Base-by-base conservation (phyloP, 2,329 filamentous ascomycete genomes). In the Pseudogymnoascus sp. region DNA sequence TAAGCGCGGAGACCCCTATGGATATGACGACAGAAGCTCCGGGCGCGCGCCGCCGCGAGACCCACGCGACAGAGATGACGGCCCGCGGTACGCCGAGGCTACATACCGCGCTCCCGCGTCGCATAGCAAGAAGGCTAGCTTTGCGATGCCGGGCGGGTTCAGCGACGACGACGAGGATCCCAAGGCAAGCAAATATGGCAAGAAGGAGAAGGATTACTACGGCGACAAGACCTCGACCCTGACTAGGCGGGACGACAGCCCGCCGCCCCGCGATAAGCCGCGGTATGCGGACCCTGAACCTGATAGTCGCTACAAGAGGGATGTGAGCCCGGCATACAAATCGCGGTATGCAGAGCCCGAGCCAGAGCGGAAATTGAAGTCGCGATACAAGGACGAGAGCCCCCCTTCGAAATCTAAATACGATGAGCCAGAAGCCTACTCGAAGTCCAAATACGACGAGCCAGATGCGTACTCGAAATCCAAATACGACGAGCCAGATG, bases 141-240 rank as follows among this genome's bases (percentile, higher is more conserved):
- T 58, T 25, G 35, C 57, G 30, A 58, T 38, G 57, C 57, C 57
- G 18, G 57, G 57, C 12, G 57, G 57, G 33, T 58, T 58, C 37
- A 30, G 25, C 22, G 57, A 58, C 35, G 57, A 58, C 6, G 37
- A 37, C 3, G 57, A 38, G 8, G 37, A 58, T 2, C 5, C 35
- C 4, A 37, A 25, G 4, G 8, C 16, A n/a, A 58, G 8, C 20
- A 58, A 37, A 39, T 58, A 37, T 28, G 57, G 25, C 20, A 58
- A 58, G 5, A 38, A 16, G 35, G 33, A 58, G 16, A 33, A 18
- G 28, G 28, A 54, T 33, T 54, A 54, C 47, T 54, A 54, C 28
- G 47, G 28, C 47, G 47, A 54, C 4, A 54, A 30, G 6, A 11
- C 4, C 11, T 16, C 47, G 47, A 35, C 28, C 47, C 28, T 54